These are phyloP conservation scores for Solanum pimpinellifolium DNA, from an alignment of 257 asterid species.

Conservation along the genomic window DNA sequence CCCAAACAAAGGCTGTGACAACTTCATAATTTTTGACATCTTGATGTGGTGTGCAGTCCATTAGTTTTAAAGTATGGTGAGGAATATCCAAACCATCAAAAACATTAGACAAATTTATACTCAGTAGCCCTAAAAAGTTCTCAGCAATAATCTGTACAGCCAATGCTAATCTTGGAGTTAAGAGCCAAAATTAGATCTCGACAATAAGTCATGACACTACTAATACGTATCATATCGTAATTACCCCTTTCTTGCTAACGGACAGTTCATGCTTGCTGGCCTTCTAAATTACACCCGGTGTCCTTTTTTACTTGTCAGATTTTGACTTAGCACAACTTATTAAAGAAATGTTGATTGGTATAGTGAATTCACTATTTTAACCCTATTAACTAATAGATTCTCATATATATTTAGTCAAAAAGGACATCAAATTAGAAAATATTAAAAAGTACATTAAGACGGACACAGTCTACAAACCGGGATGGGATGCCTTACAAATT, in stretches of 20 bases:
- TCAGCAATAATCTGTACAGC: neutral
- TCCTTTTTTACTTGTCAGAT: neutral
- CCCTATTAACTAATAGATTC: neutral
- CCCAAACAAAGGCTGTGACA: neutral
- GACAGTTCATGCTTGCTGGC: neutral
- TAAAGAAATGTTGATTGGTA: neutral
- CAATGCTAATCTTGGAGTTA: neutral
- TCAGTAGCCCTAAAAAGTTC: neutral
- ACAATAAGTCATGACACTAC: neutral
- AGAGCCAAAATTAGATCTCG: neutral
- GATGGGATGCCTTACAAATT: neutral
- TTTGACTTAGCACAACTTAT: neutral
- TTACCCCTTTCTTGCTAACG: neutral
- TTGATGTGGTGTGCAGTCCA: neutral
- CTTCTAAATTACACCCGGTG: neutral
- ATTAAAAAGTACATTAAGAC: neutral
- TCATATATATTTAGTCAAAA: neutral
- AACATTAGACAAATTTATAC: neutral
- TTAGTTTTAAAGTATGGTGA: neutral
- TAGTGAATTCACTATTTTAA: neutral
- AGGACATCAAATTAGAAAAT: neutral
- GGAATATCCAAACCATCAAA: neutral
- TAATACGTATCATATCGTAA: neutral
- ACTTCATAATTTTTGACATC: neutral
- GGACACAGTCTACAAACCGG: neutral